Conservation (phyloP, 768 basidiomycete genomes). For the Leccinum imitatum region DNA sequence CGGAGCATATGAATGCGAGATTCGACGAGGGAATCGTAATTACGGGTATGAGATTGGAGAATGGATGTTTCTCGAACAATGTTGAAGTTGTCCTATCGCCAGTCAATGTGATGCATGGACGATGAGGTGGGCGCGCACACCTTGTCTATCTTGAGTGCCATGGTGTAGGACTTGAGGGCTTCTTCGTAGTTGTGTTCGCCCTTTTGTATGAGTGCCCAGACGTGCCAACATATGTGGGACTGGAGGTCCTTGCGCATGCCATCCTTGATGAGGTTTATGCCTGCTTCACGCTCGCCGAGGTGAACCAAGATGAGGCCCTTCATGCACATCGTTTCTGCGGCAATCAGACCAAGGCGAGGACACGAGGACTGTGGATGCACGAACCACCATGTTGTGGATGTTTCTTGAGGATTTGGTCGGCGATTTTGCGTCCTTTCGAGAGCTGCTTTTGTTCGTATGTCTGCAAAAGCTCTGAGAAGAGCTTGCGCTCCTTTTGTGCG, state of each 20-base stretch:
- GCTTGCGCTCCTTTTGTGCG: slow-evolving; percentile 76
- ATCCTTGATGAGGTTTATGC: slow-evolving; percentile 79
- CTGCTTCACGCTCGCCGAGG: slow-evolving; percentile 78
- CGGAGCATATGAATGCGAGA: slow-evolving; percentile 79
- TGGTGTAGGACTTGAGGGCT: slow-evolving; percentile 88
- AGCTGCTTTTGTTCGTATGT: slow-evolving; percentile 89
- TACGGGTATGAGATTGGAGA: slow-evolving; percentile 83
- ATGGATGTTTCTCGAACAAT: slow-evolving; percentile 88
- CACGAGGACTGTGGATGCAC: slow-evolving; percentile 17
- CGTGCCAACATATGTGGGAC: slow-evolving; percentile 98
- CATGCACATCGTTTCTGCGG: slow-evolving; percentile 90
- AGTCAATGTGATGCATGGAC: slow-evolving; percentile 3
- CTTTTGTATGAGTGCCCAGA: slow-evolving; percentile 92
- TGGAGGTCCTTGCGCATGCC: slow-evolving; percentile 78
- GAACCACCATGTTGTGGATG: slow-evolving; percentile 93
- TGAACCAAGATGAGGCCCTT: slow-evolving; percentile 87
- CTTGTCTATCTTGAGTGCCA: slow-evolving; percentile 87
- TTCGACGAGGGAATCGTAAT: slow-evolving; percentile 75
- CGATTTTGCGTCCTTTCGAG: slow-evolving; percentile 86
- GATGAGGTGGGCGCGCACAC: slow-evolving; percentile 43
- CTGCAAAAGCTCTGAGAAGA: slow-evolving; percentile 85
- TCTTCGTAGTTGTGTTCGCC: slow-evolving; percentile 94
- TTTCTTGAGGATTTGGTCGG: slow-evolving; percentile 94
- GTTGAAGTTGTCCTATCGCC: slow-evolving; percentile 83
- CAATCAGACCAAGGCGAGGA: not conserved